Base-by-base conservation (phyloP, 805 yeast species). In the Danielozyma ontarioensis region DNA sequence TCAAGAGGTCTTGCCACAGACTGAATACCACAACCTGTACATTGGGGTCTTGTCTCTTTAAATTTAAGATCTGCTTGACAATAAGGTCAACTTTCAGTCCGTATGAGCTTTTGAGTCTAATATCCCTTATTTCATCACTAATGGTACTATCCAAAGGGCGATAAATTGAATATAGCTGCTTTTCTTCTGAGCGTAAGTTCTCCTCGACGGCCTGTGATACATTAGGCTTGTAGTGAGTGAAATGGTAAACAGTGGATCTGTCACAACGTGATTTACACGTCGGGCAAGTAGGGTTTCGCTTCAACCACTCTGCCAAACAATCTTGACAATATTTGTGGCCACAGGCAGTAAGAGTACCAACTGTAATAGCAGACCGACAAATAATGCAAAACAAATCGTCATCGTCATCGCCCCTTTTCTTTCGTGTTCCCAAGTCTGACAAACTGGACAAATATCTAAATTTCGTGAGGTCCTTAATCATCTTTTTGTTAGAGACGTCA, bases 41-140 rank as follows among this genome's bases (percentile, higher is more conserved):
- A 0, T 64, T 57, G 0, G 75, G 72, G 23, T 83, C 81, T 16
- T 67, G 57, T 3, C 65, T 51, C 32, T 76, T 74, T 32, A 90
- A 59, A 64, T 80, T 83, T 10, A 78, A 54, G 4, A 83, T 72
- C 39, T 85, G 87, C 45, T 80, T 75, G 7, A 88, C 71, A 26
- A 90, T 82, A 66, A 78, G 74, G 57, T 93, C 95, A 23, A 90
- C 76, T 50, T 93, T 93, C 2, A 96, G 76, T 8, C 97, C 96
- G 55, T 80, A 89, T 31, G 70, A 47, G 36, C 55, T 37, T 43
- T 57, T 49, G 11, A 65, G 41, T 27, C 48, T 44, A 8, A 62
- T 50, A 21, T 50, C 45, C 33, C 57, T 55, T 24, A 83, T 77
- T 29, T 70, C 69, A 5, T 56, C 50, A 22, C 80, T 53, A 13